A percentile compares a stretch with the other conserved stretches of the same genome.
phyloP scores from a whole-genome alignment of 2,329 filamentous ascomycete genomes.

The Colletotrichum endophyticum region DNA sequence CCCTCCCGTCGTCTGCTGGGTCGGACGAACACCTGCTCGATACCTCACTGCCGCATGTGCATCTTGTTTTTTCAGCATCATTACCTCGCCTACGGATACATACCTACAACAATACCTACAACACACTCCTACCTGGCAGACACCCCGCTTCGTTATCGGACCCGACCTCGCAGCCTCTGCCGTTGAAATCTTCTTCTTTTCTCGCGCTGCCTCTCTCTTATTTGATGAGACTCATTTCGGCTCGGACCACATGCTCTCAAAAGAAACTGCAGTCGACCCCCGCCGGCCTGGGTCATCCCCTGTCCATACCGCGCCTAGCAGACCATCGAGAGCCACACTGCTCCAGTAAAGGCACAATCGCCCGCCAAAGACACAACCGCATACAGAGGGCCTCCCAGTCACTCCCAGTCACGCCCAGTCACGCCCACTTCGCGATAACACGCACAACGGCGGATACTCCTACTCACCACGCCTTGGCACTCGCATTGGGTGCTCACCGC shows the following conservation, averaged over 20 bases:
- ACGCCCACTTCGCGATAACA: neutral
- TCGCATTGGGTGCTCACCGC: neutral
- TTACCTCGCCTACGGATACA: neutral
- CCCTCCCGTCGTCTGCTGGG: neutral
- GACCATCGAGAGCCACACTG: neutral
- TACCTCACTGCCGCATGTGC: neutral
- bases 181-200: neutral
- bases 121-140: neutral
- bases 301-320: neutral
- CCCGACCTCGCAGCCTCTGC: neutral
- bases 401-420: neutral
- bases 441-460: neutral
- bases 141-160: neutral
- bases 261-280: constrained; percentile 8
- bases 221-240: constrained; percentile 18
- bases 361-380: neutral
- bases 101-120: neutral
- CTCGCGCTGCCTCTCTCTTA: neutral
- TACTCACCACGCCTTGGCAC: neutral
- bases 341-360: neutral
- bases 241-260: constrained; percentile 19
- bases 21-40: neutral
- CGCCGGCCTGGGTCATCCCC: neutral
- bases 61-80: neutral
- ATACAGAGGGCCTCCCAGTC: neutral